phyloP scores from a whole-genome alignment of 1,139 yeast genomes.

The Kazachstania sp. region DNA sequence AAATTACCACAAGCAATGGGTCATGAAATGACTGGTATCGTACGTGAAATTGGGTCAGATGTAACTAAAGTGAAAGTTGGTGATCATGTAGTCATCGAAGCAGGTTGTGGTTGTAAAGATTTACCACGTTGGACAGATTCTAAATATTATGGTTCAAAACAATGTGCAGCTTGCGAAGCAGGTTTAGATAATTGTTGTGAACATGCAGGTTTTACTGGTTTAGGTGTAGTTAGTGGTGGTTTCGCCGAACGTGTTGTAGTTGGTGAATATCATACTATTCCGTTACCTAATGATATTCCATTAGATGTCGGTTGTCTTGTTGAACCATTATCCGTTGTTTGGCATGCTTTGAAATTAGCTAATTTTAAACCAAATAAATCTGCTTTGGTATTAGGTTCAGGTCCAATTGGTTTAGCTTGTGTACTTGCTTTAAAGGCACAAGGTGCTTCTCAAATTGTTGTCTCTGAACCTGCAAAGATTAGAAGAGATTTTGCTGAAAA shows the following conservation, averaged over 20 bases:
- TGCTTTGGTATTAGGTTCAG: constrained; percentile 51
- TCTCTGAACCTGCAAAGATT: constrained; percentile 51
- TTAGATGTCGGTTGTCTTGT: constrained; percentile 47
- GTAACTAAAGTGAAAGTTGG: constrained; percentile 32
- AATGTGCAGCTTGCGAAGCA: constrained; percentile 38
- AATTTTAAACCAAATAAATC: constrained; percentile 31
- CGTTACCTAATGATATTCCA: constrained; percentile 41
- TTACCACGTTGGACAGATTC: constrained; percentile 27
- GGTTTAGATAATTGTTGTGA: constrained; percentile 43
- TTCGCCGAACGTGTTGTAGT: constrained; percentile 43
- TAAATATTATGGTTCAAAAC: constrained; percentile 15
- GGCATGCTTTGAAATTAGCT: constrained; percentile 47
- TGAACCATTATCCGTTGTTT: constrained; percentile 49
- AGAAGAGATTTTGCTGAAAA: constrained; percentile 45
- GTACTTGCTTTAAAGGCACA: constrained; percentile 48
- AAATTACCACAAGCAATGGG: constrained; percentile 43
- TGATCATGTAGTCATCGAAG: constrained; percentile 43
- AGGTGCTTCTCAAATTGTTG: constrained; percentile 44
- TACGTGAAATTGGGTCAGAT: constrained; percentile 33
- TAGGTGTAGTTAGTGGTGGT: constrained; percentile 45
- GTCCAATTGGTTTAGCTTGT: constrained; percentile 54
- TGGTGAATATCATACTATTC: constrained; percentile 39
- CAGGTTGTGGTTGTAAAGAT: constrained; percentile 44
- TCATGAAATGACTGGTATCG: constrained; percentile 48
- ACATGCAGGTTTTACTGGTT: constrained; percentile 37